Evolutionary conservation across 176 grass and related monocot species (phyloP), one percentile per base, ranked within the genome.

Genomic region (Triticum timopheevii): DNA sequence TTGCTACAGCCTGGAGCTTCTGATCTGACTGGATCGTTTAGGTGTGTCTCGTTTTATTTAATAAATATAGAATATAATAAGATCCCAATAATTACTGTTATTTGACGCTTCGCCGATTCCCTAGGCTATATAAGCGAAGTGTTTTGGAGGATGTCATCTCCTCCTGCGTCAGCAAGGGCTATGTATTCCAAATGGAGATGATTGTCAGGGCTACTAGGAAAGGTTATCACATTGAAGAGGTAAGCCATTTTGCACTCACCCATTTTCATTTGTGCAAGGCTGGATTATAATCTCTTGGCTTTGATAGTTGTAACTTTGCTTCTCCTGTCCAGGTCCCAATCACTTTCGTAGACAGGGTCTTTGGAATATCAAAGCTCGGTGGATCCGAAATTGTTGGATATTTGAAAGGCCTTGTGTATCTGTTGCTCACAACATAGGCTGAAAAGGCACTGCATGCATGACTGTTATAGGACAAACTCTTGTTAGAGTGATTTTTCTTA

Each of bases 111-210:
- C 3, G n/a, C 39, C 79, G 9, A 72, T 92, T 79, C 80, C 24
- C 12, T 91, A 99, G 97, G 88, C 45, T 99, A 61, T 99, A 99
- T 70, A 95, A 99, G 54, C 89, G 90, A 72, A 65, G 80, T 90
- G 94, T 91, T 54, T 81, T 99, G 19, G 94, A 96, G 90, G 94
- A 99, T 89, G 88, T 99, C 34, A 91, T 99, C 38, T 96, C 92
- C 49, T 99, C 97, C 20, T 99, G 97, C 7, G 97, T 99, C 31
- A 99, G 97, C 88, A 99, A 99, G 86, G 94, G 97, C 4, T 96
- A 99, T 19, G 97, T 99, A 16, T 99, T 99, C 81, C 97, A 99
- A 81, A 99, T 99, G 97, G 97, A 96, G 62, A 99, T 99, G 94
- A 96, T 99, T 84, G 94, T 99, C 47, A 99, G 97, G 83, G 97